Evolutionary conservation across 768 basidiomycete species (phyloP), one percentile per base, ranked within the genome.

Genomic region (Fomitopsis pulvina): DNA sequence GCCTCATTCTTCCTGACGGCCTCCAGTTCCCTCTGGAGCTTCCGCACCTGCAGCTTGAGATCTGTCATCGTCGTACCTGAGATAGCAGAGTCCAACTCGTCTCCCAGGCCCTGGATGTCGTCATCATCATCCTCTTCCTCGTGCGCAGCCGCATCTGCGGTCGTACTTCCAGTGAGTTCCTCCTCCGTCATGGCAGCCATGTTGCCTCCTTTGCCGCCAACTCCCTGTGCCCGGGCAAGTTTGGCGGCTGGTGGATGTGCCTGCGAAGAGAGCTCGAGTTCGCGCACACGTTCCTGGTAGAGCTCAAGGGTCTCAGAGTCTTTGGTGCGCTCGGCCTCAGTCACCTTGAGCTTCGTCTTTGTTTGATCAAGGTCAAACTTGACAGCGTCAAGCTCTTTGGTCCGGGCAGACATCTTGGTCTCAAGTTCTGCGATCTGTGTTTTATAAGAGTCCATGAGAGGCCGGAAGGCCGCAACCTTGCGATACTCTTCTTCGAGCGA

Each of bases 401-500:
- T 74, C 38, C 81, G 80, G 2, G 74, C 55, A 0, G 87, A 80
- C 41, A 73, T 68, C 64, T 89, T 90, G 21, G 74, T 60, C 63
- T 96, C 94, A 18, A 95, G 75, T 18, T 89, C 83, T 16, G 79
- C 72, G 48, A 96, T 86, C 58, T 94, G 92, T 42, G 71, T 77
- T 66, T 91, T 94, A 72, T 96, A 95, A 1, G 84, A 88, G 54
- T 97, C 95, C 79, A 93, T 85, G 34, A 95, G 75, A 3, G 87
- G 87, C 64, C 87, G 92, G 71, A 88, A 88, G 2, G 85, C 81
- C 1, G 86, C 79, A 10, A 92, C 83, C 60, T 92, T 92, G 63
- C 83, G 80, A 60, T 87, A 89, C 61, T 97, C 92, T 53, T 93
- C 91, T 63, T 97, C 93, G n/a, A 97, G 68, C 1, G 87, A 78